Conservation (phyloP, 306 rosid species). For the Citrullus colocynthis region DNA sequence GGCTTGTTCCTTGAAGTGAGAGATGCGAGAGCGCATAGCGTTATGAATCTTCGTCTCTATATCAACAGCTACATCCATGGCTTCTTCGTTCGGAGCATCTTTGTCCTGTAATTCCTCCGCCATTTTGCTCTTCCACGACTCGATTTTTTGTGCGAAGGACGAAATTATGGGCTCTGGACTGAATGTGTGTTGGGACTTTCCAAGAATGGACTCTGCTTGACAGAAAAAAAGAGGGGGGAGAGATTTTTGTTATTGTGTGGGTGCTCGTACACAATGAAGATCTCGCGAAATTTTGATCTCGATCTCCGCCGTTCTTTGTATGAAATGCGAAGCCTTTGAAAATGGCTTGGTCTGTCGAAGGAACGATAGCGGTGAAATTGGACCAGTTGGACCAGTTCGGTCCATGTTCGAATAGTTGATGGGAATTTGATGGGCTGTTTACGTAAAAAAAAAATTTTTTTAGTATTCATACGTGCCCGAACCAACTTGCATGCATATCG, state of each 20-base stretch:
- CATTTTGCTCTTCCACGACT: conserved; percentile 19
- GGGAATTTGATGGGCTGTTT: not conserved
- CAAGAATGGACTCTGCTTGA: not conserved
- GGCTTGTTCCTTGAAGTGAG: conserved; percentile 66
- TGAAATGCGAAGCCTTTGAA: not conserved
- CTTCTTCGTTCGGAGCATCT: conserved; percentile 12
- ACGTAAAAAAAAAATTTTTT: not conserved
- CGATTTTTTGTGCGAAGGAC: not conserved
- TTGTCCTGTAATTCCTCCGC: conserved; percentile 34
- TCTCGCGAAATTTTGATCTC: not conserved
- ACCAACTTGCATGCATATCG: no score
- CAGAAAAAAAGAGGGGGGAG: not conserved
- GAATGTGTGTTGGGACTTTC: conserved; percentile 1
- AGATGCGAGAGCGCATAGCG: conserved; percentile 53
- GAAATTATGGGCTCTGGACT: not conserved
- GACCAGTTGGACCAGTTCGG: not conserved
- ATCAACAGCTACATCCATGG: conserved; percentile 13
- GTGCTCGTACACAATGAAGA: not conserved
- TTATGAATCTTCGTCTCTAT: conserved; percentile 41
- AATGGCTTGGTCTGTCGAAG: not conserved
- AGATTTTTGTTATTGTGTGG: not conserved
- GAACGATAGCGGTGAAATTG: not conserved
- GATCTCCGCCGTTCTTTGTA: not conserved
- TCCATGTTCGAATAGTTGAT: not conserved
- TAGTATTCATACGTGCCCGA: no score